Conservation (phyloP, 768 basidiomycete species). For the Aureoboletus auriporus region DNA sequence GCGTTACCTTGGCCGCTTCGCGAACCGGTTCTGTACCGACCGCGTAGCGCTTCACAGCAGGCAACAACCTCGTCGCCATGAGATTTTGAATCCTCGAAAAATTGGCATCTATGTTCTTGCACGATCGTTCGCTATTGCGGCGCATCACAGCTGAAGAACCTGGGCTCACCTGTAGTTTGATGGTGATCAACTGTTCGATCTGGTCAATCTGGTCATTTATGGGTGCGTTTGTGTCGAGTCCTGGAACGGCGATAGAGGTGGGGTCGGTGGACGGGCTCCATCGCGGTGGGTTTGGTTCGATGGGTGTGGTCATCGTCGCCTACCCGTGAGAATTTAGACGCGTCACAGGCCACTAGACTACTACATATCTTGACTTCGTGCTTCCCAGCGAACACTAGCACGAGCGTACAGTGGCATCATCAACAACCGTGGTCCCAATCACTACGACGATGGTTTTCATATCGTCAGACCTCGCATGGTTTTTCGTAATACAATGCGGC, state of each 20-base stretch:
- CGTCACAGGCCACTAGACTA: constrained; percentile 29
- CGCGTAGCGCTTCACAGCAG: constrained; percentile 87
- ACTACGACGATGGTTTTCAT: too few relatives aligned
- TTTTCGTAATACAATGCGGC: too few relatives aligned
- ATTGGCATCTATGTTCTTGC: constrained; percentile 86
- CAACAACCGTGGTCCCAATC: too few relatives aligned
- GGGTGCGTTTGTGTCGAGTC: constrained; percentile 65
- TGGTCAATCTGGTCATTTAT: constrained; percentile 85
- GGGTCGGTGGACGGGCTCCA: constrained; percentile 69
- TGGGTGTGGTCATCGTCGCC: constrained; percentile 33
- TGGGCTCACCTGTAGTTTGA: constrained; percentile 72
- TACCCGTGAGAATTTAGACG: background rate
- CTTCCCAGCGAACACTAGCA: too few relatives aligned
- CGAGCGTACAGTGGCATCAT: too few relatives aligned
- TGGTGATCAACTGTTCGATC: constrained; percentile 92
- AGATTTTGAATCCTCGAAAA: constrained; percentile 87
- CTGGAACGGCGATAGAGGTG: constrained; percentile 60
- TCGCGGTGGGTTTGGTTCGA: constrained; percentile 59
- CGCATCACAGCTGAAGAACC: background rate
- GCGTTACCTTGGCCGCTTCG: constrained; percentile 79
- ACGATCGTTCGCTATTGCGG: constrained; percentile 12
- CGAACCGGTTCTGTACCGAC: constrained; percentile 83
- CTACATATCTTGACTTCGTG: too few relatives aligned
- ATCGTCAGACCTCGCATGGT: too few relatives aligned
- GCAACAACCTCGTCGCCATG: constrained; percentile 75